phyloP scores from a whole-genome alignment of 2,329 filamentous ascomycete species.

The Parastagonospora avenae region DNA sequence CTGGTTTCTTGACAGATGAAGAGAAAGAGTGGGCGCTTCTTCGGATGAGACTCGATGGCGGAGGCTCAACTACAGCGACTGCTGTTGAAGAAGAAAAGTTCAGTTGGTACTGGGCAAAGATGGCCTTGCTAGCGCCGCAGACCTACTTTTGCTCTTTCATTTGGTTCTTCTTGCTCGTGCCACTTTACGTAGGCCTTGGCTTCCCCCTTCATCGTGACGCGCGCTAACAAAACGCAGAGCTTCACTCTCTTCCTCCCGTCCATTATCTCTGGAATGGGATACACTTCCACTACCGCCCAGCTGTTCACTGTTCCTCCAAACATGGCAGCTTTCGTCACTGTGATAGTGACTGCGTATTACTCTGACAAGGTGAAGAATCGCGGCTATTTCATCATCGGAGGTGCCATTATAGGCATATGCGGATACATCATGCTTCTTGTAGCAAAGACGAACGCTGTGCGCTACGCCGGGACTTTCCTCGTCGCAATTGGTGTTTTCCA shows the following conservation, averaged over 20 bases:
- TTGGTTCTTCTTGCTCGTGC: conserved; percentile 49
- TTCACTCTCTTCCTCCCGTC: conserved; percentile 49
- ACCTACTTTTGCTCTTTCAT: conserved; percentile 48
- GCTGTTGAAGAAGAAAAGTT: conserved; percentile 48
- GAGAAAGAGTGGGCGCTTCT: conserved; percentile 31
- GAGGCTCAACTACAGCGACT: conserved; percentile 23
- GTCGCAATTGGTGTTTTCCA: conserved; percentile 52
- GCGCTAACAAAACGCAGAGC: conserved; percentile 17
- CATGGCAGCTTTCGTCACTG: conserved; percentile 50
- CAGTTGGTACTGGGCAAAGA: conserved; percentile 50
- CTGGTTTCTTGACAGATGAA: conserved; percentile 39
- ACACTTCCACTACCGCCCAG: conserved; percentile 46
- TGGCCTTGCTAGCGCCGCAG: conserved; percentile 36
- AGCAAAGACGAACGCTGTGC: conserved; percentile 34
- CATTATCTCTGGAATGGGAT: conserved; percentile 47
- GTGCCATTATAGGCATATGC: conserved; percentile 53
- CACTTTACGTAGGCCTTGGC: conserved; percentile 44
- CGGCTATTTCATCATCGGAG: conserved; percentile 58
- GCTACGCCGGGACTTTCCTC: conserved; percentile 50
- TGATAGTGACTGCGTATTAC: conserved; percentile 47
- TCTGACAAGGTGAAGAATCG: conserved; percentile 51
- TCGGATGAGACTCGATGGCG: conserved; percentile 36
- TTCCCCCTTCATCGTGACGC: neutral
- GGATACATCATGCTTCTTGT: conserved; percentile 61
- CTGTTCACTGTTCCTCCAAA: conserved; percentile 47